A percentile compares a stretch with the other conserved stretches of the same genome.
Conservation (phyloP, 1,284 basidiomycete genomes). For the Thecaphora thlaspeos region DNA sequence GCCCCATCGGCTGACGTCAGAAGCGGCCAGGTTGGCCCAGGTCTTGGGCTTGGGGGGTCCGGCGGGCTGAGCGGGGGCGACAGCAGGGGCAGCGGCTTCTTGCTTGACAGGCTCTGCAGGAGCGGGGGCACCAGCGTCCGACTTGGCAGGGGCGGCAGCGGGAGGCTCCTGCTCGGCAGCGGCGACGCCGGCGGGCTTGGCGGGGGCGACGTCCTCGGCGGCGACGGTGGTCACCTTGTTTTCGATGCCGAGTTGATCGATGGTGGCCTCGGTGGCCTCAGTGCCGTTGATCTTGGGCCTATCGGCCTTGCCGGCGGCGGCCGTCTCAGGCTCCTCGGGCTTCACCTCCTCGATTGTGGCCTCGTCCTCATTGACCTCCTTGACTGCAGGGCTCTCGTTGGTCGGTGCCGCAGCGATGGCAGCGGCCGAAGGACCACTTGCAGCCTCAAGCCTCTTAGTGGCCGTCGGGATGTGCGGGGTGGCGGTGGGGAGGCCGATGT, state of each 20-base stretch:
- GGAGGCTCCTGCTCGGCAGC: constrained; percentile 20
- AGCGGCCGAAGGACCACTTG: not conserved
- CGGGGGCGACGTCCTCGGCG: constrained; percentile 37
- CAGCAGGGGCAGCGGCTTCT: constrained; percentile 15
- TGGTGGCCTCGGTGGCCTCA: constrained; percentile 15
- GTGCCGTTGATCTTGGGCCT: not conserved
- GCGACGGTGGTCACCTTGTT: constrained; percentile 32
- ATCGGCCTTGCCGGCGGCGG: constrained; percentile 19
- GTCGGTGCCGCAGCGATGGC: constrained; percentile 16
- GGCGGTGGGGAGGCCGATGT: constrained; percentile 38
- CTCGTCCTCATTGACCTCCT: constrained; percentile 3
- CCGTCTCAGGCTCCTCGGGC: not conserved
- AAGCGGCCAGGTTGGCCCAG: constrained; percentile 56
- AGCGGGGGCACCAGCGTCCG: constrained; percentile 42
- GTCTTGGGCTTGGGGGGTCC: constrained; percentile 53
- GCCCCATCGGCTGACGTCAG: constrained; percentile 51
- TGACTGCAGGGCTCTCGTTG: constrained; percentile 1
- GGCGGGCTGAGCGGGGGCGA: constrained; percentile 47
- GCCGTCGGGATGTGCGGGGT: constrained; percentile 33
- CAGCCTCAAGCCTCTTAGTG: constrained; percentile 31
- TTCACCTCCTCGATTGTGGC: constrained; percentile 12
- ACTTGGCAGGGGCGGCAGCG: constrained; percentile 59
- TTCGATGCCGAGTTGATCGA: constrained; percentile 46
- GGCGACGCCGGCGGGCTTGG: constrained; percentile 20
- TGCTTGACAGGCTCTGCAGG: constrained; percentile 4